Percentiles rank a stretch among this genome's conserved stretches.
Evolutionary conservation across 768 basidiomycete genomes (phyloP).

Genomic region (Leucogyrophana mollusca): DNA sequence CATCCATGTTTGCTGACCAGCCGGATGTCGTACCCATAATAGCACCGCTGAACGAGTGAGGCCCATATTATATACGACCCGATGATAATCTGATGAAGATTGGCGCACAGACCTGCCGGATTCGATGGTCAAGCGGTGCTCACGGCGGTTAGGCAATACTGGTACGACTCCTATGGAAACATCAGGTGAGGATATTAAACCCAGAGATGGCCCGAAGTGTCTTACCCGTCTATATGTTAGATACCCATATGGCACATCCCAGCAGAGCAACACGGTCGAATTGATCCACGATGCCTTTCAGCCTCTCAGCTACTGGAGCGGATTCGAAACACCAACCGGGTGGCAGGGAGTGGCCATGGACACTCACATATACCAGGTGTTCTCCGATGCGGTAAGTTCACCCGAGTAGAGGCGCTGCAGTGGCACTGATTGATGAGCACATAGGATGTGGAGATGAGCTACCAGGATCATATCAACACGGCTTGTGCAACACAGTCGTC

Average conservation of each 20-base stretch:
- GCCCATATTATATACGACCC: neutral
- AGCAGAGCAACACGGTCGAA: constrained; percentile 55
- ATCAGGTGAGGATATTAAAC: constrained; percentile 50
- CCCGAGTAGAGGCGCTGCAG: constrained; percentile 2
- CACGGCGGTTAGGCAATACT: constrained; percentile 55
- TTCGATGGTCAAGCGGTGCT: constrained; percentile 54
- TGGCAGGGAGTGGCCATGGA: constrained; percentile 74
- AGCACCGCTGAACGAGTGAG: constrained; percentile 77
- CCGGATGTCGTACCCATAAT: constrained; percentile 61
- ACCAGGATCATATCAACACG: constrained; percentile 55
- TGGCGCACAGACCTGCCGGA: constrained; percentile 64
- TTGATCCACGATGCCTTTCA: constrained; percentile 83
- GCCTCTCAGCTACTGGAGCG: constrained; percentile 64
- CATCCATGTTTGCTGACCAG: constrained; percentile 55
- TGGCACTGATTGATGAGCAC: neutral
- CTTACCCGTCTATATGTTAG: constrained; percentile 19
- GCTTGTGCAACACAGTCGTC: constrained; percentile 51
- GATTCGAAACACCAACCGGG: constrained; percentile 52
- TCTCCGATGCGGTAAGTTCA: constrained; percentile 52
- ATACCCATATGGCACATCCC: constrained; percentile 42
- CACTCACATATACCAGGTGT: constrained; percentile 79
- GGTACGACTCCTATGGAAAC: constrained; percentile 71
- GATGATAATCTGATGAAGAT: constrained; percentile 1
- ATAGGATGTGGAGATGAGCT: constrained; percentile 45
- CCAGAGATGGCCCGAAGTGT: neutral